phyloP scores from a whole-genome alignment of 2,329 filamentous ascomycete species.

The Aureobasidium sp. region DNA sequence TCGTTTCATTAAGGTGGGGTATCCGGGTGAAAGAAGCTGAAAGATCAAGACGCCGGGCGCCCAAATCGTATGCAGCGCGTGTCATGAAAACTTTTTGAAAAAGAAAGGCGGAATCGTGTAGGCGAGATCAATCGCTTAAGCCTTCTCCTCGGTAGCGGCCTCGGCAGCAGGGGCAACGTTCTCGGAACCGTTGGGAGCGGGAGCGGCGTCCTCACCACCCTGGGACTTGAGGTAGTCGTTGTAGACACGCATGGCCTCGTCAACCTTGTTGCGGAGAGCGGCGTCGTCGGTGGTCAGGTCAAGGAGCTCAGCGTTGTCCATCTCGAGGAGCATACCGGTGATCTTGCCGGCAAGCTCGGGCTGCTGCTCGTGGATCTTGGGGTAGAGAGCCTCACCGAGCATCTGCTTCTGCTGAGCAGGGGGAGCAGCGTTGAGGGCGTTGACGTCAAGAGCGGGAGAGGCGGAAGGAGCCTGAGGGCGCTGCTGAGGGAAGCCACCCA shows the following conservation, averaged over 20 bases:
- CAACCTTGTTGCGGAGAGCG: slow-evolving; percentile 89
- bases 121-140: slow-evolving; percentile 2
- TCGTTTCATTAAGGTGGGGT: slow-evolving; percentile 16
- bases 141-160: slow-evolving; percentile 19
- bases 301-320: slow-evolving; percentile 93
- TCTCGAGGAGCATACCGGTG: slow-evolving; percentile 98
- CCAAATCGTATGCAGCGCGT: slow-evolving; percentile 14
- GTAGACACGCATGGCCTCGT: slow-evolving; percentile 94
- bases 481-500: slow-evolving; percentile 31
- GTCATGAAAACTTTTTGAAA: slow-evolving; percentile 15
- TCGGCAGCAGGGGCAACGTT: slow-evolving; percentile 28
- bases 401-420: slow-evolving; percentile 94
- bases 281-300: slow-evolving; percentile 88
- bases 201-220: slow-evolving; percentile 30
- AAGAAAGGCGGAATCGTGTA: slow-evolving; percentile 6
- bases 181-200: slow-evolving; percentile 30
- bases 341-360: slow-evolving; percentile 97
- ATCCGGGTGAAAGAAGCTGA: slow-evolving; percentile 15
- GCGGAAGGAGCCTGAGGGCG: slow-evolving; percentile 29
- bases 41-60: slow-evolving; percentile 14
- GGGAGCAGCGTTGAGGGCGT: slow-evolving; percentile 46
- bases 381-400: slow-evolving; percentile 94
- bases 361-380: slow-evolving; percentile 94
- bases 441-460: slow-evolving; percentile 41
- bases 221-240: slow-evolving; percentile 97